These are phyloP conservation scores for Trypanosoma conorhini DNA, from an alignment of 208 protist species.

Conservation along the genomic window DNA sequence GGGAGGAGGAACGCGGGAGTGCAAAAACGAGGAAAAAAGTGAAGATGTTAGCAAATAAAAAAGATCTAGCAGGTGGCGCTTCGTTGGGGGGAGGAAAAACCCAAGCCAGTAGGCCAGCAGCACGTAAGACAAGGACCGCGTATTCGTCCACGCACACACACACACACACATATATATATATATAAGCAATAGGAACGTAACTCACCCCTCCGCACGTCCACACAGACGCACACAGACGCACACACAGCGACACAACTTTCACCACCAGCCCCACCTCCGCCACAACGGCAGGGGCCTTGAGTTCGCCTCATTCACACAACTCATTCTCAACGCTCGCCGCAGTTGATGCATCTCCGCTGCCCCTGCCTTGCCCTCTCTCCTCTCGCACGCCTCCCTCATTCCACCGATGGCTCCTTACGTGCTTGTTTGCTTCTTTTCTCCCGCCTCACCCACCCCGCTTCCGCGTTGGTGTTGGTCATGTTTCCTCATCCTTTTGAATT, in stretches of 20 bases:
- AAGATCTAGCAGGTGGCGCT: not conserved
- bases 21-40: constrained; percentile 1
- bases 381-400: too few relatives aligned
- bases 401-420: not conserved
- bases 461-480: too few relatives aligned
- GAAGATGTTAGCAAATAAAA: not conserved
- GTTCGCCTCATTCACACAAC: not conserved
- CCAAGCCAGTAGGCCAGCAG: not conserved
- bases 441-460: not conserved
- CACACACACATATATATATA: not conserved
- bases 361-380: not conserved
- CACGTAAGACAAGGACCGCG: not conserved
- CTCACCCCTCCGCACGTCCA: not conserved
- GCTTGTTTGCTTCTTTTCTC: not conserved
- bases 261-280: not conserved
- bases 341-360: not conserved
- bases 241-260: not conserved
- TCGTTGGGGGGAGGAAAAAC: constrained; percentile 1
- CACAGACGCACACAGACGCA: not conserved
- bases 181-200: not conserved
- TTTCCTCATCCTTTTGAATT: not conserved
- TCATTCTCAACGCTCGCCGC: not conserved
- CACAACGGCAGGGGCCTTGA: not conserved
- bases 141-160: not conserved
- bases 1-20: not conserved